Base-by-base conservation (phyloP, 495 filamentous ascomycete genomes). In the Choiromyces venosus region DNA sequence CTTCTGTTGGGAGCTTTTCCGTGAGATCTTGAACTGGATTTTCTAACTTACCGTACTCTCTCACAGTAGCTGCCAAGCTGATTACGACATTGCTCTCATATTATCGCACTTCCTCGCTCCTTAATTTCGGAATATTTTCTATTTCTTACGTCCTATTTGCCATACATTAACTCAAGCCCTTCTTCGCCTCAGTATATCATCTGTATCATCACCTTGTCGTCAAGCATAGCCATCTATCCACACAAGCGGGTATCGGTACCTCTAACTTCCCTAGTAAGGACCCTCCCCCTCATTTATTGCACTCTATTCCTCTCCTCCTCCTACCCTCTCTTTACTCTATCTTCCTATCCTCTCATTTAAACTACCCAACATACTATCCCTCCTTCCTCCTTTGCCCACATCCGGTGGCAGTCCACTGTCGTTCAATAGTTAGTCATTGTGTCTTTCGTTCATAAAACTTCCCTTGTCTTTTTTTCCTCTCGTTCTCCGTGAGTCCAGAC, bases 221-320 rank as follows among this genome's bases (percentile, higher is more conserved):
- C 25, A 29, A 29, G 52, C 25, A 61, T 33, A 33, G 25, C 52
- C 52, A 61, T 61, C 52, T 29, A 61, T 61, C 25, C 52, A 10
- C 52, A 33, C 25, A 18, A 12, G 52, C 12, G 25, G 52, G 52
- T 29, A 29, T 29, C 25, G 25, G 25, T 61, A 33, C 52, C 25
- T 61, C 52, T 12, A 29, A 25, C 52, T 56, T 29, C n/a, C n/a
- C 9, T 29, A 5, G n/a, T 56, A 56, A 10, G 39, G 52, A 4
- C 52, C 52, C 52, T 29, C 33, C 52, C 52, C 52, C 52, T 61
- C 52, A 61, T 61, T 61, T 61, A 29, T 61, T 61, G 52, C 52
- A 33, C 52, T 61, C 52, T 6, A 12, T 29, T 61, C 25, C 25
- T 33, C 12, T 33, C 52, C 25, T 33, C 52, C 25, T 52, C 44